phyloP scores from a whole-genome alignment of 495 filamentous ascomycete genomes.

The Viridothelium virens region DNA sequence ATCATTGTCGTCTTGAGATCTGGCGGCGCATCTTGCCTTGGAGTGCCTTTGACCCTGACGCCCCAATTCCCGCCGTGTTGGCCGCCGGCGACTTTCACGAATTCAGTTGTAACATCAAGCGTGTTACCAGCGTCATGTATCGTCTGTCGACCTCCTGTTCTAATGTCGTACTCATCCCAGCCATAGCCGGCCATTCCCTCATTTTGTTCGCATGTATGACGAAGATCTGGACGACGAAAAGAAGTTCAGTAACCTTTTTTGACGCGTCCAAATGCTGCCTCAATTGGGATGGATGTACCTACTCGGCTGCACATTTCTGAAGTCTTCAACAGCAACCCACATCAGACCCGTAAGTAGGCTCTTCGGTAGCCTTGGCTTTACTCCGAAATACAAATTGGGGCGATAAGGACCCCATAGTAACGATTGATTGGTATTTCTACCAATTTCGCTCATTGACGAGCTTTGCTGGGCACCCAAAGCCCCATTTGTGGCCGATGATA shows the following conservation, averaged over 20 bases:
- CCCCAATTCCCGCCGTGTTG: constrained; percentile 87
- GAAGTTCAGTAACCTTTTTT: not conserved
- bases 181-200: constrained; percentile 94
- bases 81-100: constrained; percentile 88
- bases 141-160: constrained; percentile 76
- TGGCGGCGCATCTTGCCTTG: constrained; percentile 56
- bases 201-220: constrained; percentile 92
- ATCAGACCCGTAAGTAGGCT: constrained; percentile 77
- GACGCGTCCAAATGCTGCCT: not conserved
- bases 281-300: constrained; percentile 33
- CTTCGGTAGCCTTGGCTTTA: constrained; percentile 78
- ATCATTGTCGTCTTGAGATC: constrained; percentile 68
- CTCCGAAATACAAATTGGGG: constrained; percentile 92
- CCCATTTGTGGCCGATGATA: not conserved
- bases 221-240: constrained; percentile 52
- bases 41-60: constrained; percentile 73
- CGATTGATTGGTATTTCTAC: constrained; percentile 63
- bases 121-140: constrained; percentile 83
- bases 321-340: constrained; percentile 85
- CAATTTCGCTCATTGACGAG: constrained; percentile 25
- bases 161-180: constrained; percentile 91
- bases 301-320: constrained; percentile 70
- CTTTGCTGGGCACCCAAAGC: not conserved
- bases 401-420: constrained; percentile 95
- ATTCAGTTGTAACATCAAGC: constrained; percentile 83